phyloP scores from a whole-genome alignment of 2,329 filamentous ascomycete genomes.

The Fusarium luffae region DNA sequence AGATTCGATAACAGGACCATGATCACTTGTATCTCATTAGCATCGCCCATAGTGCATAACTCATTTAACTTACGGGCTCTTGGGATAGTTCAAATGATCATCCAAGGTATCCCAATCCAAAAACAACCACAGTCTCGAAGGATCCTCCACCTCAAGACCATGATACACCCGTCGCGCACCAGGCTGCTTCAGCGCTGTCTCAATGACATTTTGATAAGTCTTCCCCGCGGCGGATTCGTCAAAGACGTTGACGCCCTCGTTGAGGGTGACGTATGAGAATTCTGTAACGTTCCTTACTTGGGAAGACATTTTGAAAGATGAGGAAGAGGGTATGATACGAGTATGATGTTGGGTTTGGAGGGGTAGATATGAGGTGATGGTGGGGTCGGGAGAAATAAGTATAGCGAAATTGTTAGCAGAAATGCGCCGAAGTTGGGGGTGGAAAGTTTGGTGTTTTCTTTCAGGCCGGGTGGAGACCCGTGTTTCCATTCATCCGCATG shows the following conservation, averaged over 20 bases:
- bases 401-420: not conserved
- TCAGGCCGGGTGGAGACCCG: not conserved
- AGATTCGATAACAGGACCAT: conserved; percentile 33
- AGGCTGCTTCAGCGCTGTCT: conserved; percentile 38
- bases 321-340: not conserved
- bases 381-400: not conserved
- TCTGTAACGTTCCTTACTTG: conserved; percentile 40
- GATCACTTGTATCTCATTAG: not conserved
- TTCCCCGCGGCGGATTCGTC: conserved; percentile 31
- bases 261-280: conserved; percentile 36
- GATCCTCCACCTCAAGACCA: conserved; percentile 42
- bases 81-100: conserved; percentile 33
- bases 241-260: conserved; percentile 30
- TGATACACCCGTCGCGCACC: conserved; percentile 41
- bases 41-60: fast-evolving
- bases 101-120: conserved; percentile 43
- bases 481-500: conserved; percentile 36
- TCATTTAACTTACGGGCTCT: conserved; percentile 24
- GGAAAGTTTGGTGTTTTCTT: not conserved
- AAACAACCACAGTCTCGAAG: conserved; percentile 41
- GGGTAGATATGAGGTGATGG: conserved; percentile 26
- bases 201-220: conserved; percentile 22
- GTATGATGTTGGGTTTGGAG: conserved; percentile 6
- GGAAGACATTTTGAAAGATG: conserved; percentile 20
- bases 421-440: not conserved